Evolutionary conservation across 805 yeast species (phyloP), one percentile per base, ranked within the genome.

Genomic region (Brettanomyces sp.): DNA sequence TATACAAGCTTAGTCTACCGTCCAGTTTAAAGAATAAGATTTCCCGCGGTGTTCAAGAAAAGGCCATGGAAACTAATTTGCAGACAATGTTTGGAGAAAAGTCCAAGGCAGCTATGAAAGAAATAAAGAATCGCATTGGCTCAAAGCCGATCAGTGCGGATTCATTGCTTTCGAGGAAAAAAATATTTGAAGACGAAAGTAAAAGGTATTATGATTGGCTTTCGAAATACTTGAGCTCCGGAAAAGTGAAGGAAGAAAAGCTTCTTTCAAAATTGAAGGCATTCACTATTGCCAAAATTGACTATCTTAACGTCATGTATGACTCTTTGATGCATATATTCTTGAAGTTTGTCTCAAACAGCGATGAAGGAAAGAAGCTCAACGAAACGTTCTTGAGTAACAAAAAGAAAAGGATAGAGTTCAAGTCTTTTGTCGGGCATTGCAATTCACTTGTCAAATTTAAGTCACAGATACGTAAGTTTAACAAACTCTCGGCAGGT

Each of bases 401-500:
- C n/a, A 55, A 49, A 39, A 23, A 42, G 5, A 46, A 52, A 30
- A 46, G 66, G 37, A 51, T 46, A 13, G 40, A 39, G n/a, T 44
- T 54, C 9, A 47, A 56, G 30, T 35, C 39, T 12, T 51, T 47
- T 12, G 52, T 62, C 8, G 54, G 54, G 23, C 47, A 49, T 9
- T 44, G 58, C 11, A 14, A 46, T 2, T 45, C 58, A 3, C 49
- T 58, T 48, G 39, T 48, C 4, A 57, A 60, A 35, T 49, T 59
- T 23, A 79, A 73, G 49, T 51, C 62, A 0, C 70, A 70, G 4
- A 57, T 79, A 23, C 48, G 72, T 73, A 52, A 76, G 74, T 12
- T 70, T 49, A 34, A 43, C 32, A 36, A 44, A 6, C 44, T 32
- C 13, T 12, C 41, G 5, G 25, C 45, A 1, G 34, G 41, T n/a